Evolutionary conservation across 495 filamentous ascomycete genomes (phyloP), one percentile per base, ranked within the genome.

Genomic region (Penicillium paxilli): DNA sequence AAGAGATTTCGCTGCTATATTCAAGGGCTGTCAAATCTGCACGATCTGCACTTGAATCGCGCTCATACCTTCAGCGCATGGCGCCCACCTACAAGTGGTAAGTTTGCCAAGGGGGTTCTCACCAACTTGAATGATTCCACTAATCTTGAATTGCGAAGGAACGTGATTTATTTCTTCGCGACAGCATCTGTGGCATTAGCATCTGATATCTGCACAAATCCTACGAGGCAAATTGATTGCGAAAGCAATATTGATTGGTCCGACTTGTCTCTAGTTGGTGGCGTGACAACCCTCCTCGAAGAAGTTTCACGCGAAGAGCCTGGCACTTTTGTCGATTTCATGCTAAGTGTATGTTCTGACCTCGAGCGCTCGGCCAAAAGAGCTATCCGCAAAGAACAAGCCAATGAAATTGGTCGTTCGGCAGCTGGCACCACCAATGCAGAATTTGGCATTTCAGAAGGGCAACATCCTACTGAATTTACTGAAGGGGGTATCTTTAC

Each of bases 241-340:
- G n/a, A n/a, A n/a, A n/a, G n/a, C n/a, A n/a, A n/a, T n/a, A n/a
- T n/a, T n/a, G n/a, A n/a, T n/a, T n/a, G n/a, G n/a, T n/a, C n/a
- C n/a, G n/a, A n/a, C n/a, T n/a, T n/a, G n/a, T n/a, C n/a, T n/a
- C n/a, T 58, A 46, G 40, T 56, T 5, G 21, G 28, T 3, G 38
- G 42, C 3, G 47, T 25, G 1, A 33, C 54, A 3, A 19, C 12
- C 1, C 61, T 58, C 20, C 51, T 64, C 4, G 25, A 48, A 10
- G 23, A 40, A 5, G 33, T 57, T 2, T 44, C 62, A 23, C 50
- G 44, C 6, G 47, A 61, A 24, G 62, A 64, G 23, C 58, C 55
- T 37, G 58, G 52, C 21, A 64, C 62, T 33, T 64, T 55, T 52
- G 26, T 54, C 10, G 62, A 64, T 35, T 61, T 52, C 44, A 51